A percentile compares a stretch with the other conserved stretches of the same genome.
Conservation (phyloP, 257 asterid species). For the Orobanche coerulescens region DNA sequence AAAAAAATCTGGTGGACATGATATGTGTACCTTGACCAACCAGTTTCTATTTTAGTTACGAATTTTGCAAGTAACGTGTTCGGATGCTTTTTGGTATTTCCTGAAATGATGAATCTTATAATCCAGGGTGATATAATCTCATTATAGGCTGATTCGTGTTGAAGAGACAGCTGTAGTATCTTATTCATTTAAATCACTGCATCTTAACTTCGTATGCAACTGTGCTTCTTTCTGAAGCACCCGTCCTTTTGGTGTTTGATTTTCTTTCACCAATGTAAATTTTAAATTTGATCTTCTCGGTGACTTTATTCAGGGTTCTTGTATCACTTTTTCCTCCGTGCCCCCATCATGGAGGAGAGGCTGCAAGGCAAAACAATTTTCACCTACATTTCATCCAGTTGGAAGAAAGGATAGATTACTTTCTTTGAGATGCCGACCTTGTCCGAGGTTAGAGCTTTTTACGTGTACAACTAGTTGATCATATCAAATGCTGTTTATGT, state of each 20-base stretch:
- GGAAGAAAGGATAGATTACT: slow-evolving; percentile 31
- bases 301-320: slow-evolving; percentile 35
- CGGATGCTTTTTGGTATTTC: background rate
- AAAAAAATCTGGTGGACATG: too few relatives aligned
- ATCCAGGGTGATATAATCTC: background rate
- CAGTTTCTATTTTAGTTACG: background rate
- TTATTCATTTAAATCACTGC: background rate
- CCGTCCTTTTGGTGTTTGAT: background rate
- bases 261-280: background rate
- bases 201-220: slow-evolving; percentile 3
- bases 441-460: slow-evolving; percentile 36
- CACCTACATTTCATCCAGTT: slow-evolving; percentile 25
- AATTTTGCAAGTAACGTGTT: background rate
- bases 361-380: slow-evolving; percentile 25
- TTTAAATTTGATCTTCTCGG: background rate
- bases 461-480: slow-evolving; percentile 1
- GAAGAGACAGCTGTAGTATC: background rate
- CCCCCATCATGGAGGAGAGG: slow-evolving; percentile 37
- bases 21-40: background rate
- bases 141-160: background rate
- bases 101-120: background rate
- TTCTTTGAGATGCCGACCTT: slow-evolving; percentile 33
- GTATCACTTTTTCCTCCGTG: slow-evolving; percentile 27
- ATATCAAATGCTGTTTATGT: slow-evolving; percentile 8
- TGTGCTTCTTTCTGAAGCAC: slow-evolving; percentile 10